Evolutionary conservation across 371 early-diverging fungal species (phyloP).

Genomic region (Pancytospora epiphaga): DNA sequence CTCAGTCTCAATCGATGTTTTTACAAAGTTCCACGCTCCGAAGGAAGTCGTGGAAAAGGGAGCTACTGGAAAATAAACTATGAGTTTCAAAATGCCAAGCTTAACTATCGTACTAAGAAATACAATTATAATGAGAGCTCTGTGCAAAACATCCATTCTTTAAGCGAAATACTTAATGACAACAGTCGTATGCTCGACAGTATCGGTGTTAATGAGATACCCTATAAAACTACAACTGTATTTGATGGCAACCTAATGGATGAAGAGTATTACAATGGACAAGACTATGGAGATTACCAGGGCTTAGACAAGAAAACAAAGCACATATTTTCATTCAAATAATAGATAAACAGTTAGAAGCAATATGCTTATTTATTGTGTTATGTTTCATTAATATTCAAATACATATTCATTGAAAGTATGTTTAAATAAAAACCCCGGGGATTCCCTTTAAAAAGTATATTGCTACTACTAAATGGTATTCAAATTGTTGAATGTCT

Average conservation of each 20-base stretch:
- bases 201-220: conserved; percentile 59
- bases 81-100: conserved; percentile 37
- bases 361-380: too few species aligned
- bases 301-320: conserved; percentile 21
- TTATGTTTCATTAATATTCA: too few species aligned
- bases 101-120: conserved; percentile 33
- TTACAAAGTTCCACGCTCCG: conserved; percentile 53
- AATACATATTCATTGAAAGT: too few species aligned
- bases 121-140: neutral
- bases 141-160: conserved; percentile 22
- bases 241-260: conserved; percentile 58
- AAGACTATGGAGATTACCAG: neutral
- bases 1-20: conserved; percentile 60
- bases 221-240: conserved; percentile 47
- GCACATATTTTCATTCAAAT: conserved; percentile 46
- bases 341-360: conserved; percentile 40
- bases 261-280: conserved; percentile 20
- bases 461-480: too few species aligned
- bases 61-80: conserved; percentile 57
- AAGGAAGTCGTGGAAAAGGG: conserved; percentile 54
- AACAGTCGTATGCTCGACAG: conserved; percentile 53
- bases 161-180: conserved; percentile 47
- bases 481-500: too few species aligned
- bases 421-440: too few species aligned
- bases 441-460: too few species aligned